Conservation (phyloP, 345 rosid species). For the Abelmoschus esculentus region DNA sequence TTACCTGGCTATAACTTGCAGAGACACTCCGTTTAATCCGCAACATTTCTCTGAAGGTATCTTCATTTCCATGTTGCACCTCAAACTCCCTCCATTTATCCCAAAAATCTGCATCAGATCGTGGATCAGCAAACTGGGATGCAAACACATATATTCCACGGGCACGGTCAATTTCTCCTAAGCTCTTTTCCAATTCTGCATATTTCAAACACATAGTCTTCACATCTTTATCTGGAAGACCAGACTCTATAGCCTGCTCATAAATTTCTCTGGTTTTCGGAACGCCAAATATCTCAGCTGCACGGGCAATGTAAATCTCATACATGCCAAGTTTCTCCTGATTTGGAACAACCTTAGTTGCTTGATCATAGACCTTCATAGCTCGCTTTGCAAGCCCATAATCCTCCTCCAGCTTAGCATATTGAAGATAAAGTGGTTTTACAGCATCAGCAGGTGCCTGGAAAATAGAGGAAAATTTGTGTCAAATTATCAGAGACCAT, state of each 20-base stretch:
- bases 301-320: constrained; percentile 84
- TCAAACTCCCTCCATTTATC: constrained; percentile 90
- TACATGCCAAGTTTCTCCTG: constrained; percentile 82
- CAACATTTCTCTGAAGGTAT: constrained; percentile 92
- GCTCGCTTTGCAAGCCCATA: constrained; percentile 94
- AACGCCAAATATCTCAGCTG: constrained; percentile 91
- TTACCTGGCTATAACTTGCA: constrained; percentile 91
- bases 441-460: constrained; percentile 92
- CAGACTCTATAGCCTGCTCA: constrained; percentile 91
- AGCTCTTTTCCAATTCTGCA: constrained; percentile 84
- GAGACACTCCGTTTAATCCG: constrained; percentile 84
- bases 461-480: neutral
- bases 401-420: constrained; percentile 95
- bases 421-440: constrained; percentile 84
- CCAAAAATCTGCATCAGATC: constrained; percentile 87
- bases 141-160: constrained; percentile 74
- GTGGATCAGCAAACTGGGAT: constrained; percentile 88
- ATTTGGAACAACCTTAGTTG: constrained; percentile 85
- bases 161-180: constrained; percentile 91
- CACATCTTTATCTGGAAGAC: constrained; percentile 92
- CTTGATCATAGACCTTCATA: constrained; percentile 91
- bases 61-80: constrained; percentile 93
- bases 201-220: constrained; percentile 85
- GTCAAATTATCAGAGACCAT: neutral
- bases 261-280: constrained; percentile 93